Evolutionary conservation across 108 stramenopile species (phyloP).

Genomic region (Nannochloropsis gaditana): DNA sequence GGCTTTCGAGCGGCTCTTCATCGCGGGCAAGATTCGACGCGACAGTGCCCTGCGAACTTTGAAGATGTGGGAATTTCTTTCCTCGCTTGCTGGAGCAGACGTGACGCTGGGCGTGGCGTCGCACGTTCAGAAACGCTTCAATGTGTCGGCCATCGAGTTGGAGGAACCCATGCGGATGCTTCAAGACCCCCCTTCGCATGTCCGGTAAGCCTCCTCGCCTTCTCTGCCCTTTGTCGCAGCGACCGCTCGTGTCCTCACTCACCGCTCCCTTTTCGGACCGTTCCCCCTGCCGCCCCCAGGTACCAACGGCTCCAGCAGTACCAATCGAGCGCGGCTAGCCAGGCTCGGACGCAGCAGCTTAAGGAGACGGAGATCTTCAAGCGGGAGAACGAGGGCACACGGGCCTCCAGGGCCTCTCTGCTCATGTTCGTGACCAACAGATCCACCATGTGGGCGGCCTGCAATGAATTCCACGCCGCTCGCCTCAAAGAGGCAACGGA

Average conservation of each 20-base stretch:
- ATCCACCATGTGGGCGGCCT: background rate
- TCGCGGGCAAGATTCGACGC: background rate
- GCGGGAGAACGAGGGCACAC: background rate
- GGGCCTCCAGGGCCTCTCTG: background rate
- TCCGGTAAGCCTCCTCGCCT: background rate
- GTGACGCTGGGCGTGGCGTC: constrained; percentile 4
- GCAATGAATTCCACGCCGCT: background rate
- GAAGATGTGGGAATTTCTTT: background rate
- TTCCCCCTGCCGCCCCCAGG: background rate
- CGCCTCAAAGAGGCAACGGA: background rate
- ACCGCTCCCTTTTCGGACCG: background rate
- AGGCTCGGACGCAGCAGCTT: background rate
- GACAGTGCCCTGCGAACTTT: background rate
- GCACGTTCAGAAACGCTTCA: background rate
- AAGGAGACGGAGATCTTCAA: constrained; percentile 1
- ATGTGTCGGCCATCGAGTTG: background rate
- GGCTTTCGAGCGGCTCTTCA: background rate
- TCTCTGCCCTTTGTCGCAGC: background rate
- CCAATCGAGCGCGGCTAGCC: background rate
- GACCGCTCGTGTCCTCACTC: background rate
- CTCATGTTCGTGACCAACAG: background rate
- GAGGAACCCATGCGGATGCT: constrained; percentile 9
- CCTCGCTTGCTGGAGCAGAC: background rate
- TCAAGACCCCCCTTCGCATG: background rate
- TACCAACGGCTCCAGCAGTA: background rate